Evolutionary conservation across 2,329 filamentous ascomycete genomes (phyloP), one percentile per base, ranked within the genome.

Genomic region (Microsporum audouinii): DNA sequence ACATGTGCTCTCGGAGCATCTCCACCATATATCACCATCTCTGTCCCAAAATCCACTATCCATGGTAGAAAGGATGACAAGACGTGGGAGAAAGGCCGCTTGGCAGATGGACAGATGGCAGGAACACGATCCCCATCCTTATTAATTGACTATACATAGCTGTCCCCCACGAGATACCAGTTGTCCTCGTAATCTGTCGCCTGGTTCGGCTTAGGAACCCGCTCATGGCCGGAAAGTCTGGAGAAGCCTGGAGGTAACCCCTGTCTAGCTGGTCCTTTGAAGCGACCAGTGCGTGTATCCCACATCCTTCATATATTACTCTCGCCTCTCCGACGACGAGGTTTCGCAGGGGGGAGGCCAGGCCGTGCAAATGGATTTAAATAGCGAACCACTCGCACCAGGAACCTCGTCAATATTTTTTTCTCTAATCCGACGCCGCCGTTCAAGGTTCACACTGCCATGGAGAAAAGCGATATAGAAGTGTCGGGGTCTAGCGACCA

Each of bases 401-500:
- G 4, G 12, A 53, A 5, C 27, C 12, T 53, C 5, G 1, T 53
- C 5, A 3, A 8, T 14, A 31, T 7, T 12, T n/a, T 33, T 31
- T 53, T 23, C 39, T 23, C n/a, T 23, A 6, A 2, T 49, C 3
- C 29, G 2, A 34, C 27, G 29, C 10, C 14, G 47, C 29, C 27
- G 4, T 34, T 34, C 27, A 2, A 53, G 5, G 6, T 34, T 10
- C 5, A 53, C 27, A 14, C 29, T 23, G 10, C 5, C 12, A 51
- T 60, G 41, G 43, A 60, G 31, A 57, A 57, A 41, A 33, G 39
- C 17, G 55, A 57, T 29, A 27, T 43, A 43, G 55, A 57, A 14
- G 49, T 33, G 49, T 31, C 49, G 17, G 29, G 29, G 27, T 53
- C 49, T 7, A 51, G 5, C 27, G 49, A 53, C 12, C 27, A 53